These are phyloP conservation scores for Penicillium bovifimosum DNA, from an alignment of 495 filamentous ascomycete species.

Conservation along the genomic window DNA sequence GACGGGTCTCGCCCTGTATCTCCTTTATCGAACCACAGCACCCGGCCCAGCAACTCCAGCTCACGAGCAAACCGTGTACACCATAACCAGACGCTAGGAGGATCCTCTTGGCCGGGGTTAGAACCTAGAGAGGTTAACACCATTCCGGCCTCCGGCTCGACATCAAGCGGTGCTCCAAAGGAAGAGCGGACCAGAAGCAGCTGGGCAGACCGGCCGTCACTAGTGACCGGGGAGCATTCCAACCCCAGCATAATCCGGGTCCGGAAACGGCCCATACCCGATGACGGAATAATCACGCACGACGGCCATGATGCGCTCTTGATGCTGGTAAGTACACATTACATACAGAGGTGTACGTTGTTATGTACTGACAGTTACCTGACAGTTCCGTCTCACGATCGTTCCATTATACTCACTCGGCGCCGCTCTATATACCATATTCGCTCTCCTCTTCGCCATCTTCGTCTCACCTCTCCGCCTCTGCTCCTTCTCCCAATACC, in stretches of 20 bases:
- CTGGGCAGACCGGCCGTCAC: slow-evolving; percentile 39
- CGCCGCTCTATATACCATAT: slow-evolving; percentile 41
- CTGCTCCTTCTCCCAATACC: slow-evolving; percentile 34
- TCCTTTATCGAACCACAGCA: slow-evolving; percentile 8
- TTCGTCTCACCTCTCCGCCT: slow-evolving; percentile 39
- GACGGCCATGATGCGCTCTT: slow-evolving; percentile 34
- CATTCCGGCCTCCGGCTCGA: slow-evolving; percentile 23
- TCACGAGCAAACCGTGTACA: slow-evolving; percentile 16
- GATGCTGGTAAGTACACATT: slow-evolving; percentile 31
- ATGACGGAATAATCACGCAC: slow-evolving; percentile 22
- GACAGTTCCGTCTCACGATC: slow-evolving; percentile 47
- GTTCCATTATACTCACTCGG: slow-evolving; percentile 42
- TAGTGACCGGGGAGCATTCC: slow-evolving; percentile 35
- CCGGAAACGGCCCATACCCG: slow-evolving; percentile 26
- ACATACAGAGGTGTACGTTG: background rate
- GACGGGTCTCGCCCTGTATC: slow-evolving; percentile 11
- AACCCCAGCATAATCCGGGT: slow-evolving; percentile 22
- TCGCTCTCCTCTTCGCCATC: slow-evolving; percentile 38
- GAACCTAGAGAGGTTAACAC: slow-evolving; percentile 19
- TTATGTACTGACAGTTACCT: background rate
- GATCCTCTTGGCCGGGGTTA: slow-evolving; percentile 13
- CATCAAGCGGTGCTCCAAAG: slow-evolving; percentile 28
- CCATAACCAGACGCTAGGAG: slow-evolving; percentile 9
- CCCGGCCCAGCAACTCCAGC: slow-evolving; percentile 15
- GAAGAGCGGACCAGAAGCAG: slow-evolving; percentile 33